Base-by-base conservation (phyloP, 148 eudicot genomes). In the Camellia granthamiana region DNA sequence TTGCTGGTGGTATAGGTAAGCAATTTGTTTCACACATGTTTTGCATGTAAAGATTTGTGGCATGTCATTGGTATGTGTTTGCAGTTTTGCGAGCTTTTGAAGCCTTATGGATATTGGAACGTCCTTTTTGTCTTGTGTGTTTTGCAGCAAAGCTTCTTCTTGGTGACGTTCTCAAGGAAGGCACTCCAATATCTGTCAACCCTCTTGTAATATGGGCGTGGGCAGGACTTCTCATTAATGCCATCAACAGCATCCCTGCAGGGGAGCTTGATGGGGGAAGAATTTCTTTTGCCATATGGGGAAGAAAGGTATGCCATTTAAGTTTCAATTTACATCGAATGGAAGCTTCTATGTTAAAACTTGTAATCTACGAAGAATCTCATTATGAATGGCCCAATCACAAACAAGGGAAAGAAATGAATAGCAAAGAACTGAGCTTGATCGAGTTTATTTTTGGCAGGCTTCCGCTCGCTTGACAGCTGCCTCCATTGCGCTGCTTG, bases 191-290 rank as follows among this genome's bases (percentile, higher is more conserved):
- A 82, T 94, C 97, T 18, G 80, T 97, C 14, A 97, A 97, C 84
- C 99, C 99, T 52, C 94, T 97, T n/a, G 93, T 92, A n/a, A 70
- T 97, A 77, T 97, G 98, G 99, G 93, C 99, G 61, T 97, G 97
- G 99, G 99, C 99, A 8, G 99, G 99, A 66, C 94, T 97, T 78
- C 92, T 97, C 19, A 97, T 94, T 21, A 97, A 94, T 81, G 99
- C 99, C 76, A 88, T 97, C 80, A 97, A 92, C 87, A 94, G 99
- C 87, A 91, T 97, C 79, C 99, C 99, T 62, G 99, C 99, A 41
- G 99, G 99, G 72, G 99, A 97, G 88, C 91, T 92, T 6, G 99
- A 97, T 72, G 99, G 99, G 55, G 99, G 99, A 7, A 96, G 99
- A 64, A 94, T 94, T 78, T 84, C 99, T 66, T 91, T 97, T 80